Conservation (phyloP, 768 basidiomycete species). For the Leccinum subtestaceum region DNA sequence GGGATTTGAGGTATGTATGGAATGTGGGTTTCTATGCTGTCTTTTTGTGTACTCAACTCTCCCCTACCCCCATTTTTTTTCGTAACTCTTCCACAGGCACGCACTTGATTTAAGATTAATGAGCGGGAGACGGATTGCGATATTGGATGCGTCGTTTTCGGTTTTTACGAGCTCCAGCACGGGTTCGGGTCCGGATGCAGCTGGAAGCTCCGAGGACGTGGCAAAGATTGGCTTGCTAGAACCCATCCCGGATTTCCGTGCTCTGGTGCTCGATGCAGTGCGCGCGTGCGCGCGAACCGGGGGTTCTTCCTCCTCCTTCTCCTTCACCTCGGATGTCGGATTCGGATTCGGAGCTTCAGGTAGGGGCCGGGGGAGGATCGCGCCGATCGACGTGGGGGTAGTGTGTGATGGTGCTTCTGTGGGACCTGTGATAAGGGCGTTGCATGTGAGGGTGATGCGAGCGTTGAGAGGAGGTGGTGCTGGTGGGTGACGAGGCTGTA, state of each 20-base stretch:
- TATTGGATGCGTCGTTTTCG: constrained; percentile 73
- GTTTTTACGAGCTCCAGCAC: constrained; percentile 35
- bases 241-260: constrained; percentile 58
- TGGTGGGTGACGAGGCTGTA: constrained; percentile 9
- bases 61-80: neutral
- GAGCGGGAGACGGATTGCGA: constrained; percentile 58
- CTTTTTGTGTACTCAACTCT: neutral
- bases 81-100: constrained; percentile 45
- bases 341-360: neutral
- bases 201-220: neutral
- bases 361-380: constrained; percentile 36
- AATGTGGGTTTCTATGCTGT: neutral
- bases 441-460: constrained; percentile 48
- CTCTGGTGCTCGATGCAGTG: constrained; percentile 51
- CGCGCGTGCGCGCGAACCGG: constrained; percentile 26
- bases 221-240: constrained; percentile 40
- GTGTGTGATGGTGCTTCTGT: constrained; percentile 54
- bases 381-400: constrained; percentile 58
- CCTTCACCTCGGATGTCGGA: constrained; percentile 2
- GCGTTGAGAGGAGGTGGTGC: constrained; percentile 16
- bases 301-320: neutral
- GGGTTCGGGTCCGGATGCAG: neutral
- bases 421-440: constrained; percentile 42
- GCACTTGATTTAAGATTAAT: constrained; percentile 80
- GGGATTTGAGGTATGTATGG: constrained; percentile 52